Conservation (phyloP, 192 early-diverging fungal genomes). For the Lobosporangium transversale region DNA sequence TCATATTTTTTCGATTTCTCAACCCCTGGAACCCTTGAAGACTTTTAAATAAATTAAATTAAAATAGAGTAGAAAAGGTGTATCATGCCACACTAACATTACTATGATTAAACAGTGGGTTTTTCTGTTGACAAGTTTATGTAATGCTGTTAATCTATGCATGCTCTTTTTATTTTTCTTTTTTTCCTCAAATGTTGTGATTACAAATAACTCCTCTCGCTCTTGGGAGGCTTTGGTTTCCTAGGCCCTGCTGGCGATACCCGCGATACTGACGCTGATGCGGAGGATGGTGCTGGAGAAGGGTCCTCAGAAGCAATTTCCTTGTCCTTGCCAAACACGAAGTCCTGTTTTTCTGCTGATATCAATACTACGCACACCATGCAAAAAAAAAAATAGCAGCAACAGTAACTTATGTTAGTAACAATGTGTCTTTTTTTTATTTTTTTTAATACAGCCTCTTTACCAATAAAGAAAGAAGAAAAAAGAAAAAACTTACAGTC, state of each 20-base stretch:
- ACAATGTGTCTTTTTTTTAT: no score
- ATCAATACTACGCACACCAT: constrained; percentile 11
- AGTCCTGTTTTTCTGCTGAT: constrained; percentile 43
- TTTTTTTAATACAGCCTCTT: no score
- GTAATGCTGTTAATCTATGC: no score
- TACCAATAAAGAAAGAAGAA: background rate
- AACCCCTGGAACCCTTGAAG: no score
- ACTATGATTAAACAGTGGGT: no score
- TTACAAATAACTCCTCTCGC: constrained; percentile 47
- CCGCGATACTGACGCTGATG: constrained; percentile 3
- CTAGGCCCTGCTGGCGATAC: constrained; percentile 25
- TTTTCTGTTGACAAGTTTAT: no score
- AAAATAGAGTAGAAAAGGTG: no score
- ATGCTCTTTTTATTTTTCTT: background rate
- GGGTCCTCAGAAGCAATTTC: background rate
- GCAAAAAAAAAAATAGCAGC: background rate
- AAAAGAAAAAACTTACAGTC: constrained; percentile 30
- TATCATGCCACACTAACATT: no score
- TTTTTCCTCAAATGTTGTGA: background rate
- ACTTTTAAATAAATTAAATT: no score
- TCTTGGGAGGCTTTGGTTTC: constrained; percentile 47
- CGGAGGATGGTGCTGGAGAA: background rate
- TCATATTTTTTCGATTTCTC: no score
- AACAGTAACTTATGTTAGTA: background rate
- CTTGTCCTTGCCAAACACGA: constrained; percentile 36